Base-by-base conservation (phyloP, 1,139 yeast genomes). In the Blastobotrys persicus region DNA sequence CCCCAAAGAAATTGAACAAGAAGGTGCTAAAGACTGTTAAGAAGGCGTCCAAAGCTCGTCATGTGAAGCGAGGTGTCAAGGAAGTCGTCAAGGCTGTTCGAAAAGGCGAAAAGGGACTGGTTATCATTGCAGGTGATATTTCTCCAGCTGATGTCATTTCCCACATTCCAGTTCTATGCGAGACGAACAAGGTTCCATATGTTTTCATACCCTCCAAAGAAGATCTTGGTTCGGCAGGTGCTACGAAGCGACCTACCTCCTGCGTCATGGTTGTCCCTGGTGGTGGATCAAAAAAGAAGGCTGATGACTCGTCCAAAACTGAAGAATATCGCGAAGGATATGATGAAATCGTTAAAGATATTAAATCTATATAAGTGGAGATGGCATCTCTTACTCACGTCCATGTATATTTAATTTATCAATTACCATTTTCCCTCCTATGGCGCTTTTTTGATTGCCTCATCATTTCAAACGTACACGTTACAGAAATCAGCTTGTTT, bases 251-350 rank as follows among this genome's bases (percentile, higher is more conserved):
- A 77, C 98, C 98, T 61, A 94, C 99, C 34, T 88, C 97, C 39
- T 91, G 96, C 70, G 96, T 94, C 44, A 88, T 94, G 91, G 80
- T 94, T 63, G 95, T 91, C 48, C 98, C 98, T 63, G 96, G 96
- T 51, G 95, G 96, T 52, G 92, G 92, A 53, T 87, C 88, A 74
- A 78, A 84, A 65, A 83, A 83, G 73, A 86, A 85, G 73, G 84
- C 83, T 63, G 88, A 85, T 63, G 86, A 88, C 64, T 78, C 80
- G 63, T 75, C 79, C 59, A 63, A 65, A 63, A 78, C 83, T 53
- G 92, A 85, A 62, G 98, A 92, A 67, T 94, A 92, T 77, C 86
- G 88, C 72, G 97, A 89, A 69, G 73, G 83, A 52, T 94, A 79
- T 67, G 98, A 94, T 69, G 98, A 92, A 69, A 82, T 92, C 57